phyloP scores from a whole-genome alignment of 2,329 filamentous ascomycete genomes.

The Harringtonia aguacate region DNA sequence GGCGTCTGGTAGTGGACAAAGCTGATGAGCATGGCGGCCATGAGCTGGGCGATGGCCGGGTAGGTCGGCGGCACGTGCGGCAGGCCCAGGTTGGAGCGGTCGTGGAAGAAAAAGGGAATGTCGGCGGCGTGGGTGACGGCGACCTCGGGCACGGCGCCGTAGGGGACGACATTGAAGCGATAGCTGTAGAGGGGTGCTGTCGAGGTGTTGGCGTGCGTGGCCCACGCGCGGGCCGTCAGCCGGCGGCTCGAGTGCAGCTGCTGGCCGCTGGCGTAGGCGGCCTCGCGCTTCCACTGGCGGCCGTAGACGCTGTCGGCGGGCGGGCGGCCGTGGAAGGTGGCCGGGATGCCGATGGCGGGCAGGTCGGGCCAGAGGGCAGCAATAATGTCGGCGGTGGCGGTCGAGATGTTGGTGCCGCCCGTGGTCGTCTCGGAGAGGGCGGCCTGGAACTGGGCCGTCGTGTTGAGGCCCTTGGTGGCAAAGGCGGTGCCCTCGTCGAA shows the following conservation, averaged over 20 bases:
- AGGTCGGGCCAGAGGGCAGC: constrained; percentile 32
- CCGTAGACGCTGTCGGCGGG: neutral
- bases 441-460: neutral
- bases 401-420: neutral
- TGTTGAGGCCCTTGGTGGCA: constrained; percentile 8
- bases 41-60: constrained; percentile 24
- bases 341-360: constrained; percentile 74
- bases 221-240: constrained; percentile 31
- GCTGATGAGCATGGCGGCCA: constrained; percentile 25
- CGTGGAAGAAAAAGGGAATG: constrained; percentile 39
- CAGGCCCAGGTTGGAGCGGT: constrained; percentile 31
- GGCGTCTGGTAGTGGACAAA: constrained; percentile 33
- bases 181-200: constrained; percentile 32
- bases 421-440: too few species aligned
- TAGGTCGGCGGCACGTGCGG: constrained; percentile 29
- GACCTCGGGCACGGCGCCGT: constrained; percentile 26
- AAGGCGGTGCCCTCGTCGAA: constrained; percentile 20
- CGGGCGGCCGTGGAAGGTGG: constrained; percentile 69
- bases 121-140: constrained; percentile 37
- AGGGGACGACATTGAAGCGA: constrained; percentile 36
- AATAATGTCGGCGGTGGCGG: neutral
- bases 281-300: constrained; percentile 16
- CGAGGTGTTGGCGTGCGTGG: too few species aligned
- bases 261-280: constrained; percentile 33
- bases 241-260: constrained; percentile 36